A percentile compares a stretch with the other conserved stretches of the same genome.
These are phyloP conservation scores for Vigna radiata DNA, from an alignment of 306 rosid species.

Conservation along the genomic window DNA sequence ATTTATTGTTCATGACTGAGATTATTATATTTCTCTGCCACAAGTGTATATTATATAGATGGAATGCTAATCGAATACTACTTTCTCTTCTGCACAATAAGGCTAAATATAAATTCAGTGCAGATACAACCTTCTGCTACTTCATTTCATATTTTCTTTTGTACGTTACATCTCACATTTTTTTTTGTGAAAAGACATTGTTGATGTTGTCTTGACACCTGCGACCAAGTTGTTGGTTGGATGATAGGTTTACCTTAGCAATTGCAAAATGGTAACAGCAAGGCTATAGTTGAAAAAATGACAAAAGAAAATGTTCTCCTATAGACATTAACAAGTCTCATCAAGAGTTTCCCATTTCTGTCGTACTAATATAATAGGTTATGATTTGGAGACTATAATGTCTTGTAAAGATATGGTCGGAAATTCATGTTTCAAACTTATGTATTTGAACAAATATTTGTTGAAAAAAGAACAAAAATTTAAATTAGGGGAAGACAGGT, in stretches of 20 bases:
- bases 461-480: too few relatives aligned
- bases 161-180: constrained; percentile 11
- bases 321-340: background rate
- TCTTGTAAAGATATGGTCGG: background rate
- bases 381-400: background rate
- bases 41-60: background rate
- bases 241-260: constrained; percentile 30
- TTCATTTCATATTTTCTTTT: background rate
- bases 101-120: too few relatives aligned
- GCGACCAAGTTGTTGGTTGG: background rate
- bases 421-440: background rate
- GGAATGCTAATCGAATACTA: background rate
- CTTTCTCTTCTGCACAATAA: too few relatives aligned
- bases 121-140: too few relatives aligned
- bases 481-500: too few relatives aligned
- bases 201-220: constrained; percentile 36
- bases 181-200: constrained; percentile 3
- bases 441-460: too few relatives aligned
- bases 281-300: too few relatives aligned
- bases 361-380: background rate
- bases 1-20: background rate
- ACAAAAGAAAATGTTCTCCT: too few relatives aligned
- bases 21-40: constrained; percentile 1
- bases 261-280: too few relatives aligned
- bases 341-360: background rate